These are phyloP conservation scores for Mucor velutinosus DNA, from an alignment of 371 early-diverging fungal genomes.

Conservation along the genomic window DNA sequence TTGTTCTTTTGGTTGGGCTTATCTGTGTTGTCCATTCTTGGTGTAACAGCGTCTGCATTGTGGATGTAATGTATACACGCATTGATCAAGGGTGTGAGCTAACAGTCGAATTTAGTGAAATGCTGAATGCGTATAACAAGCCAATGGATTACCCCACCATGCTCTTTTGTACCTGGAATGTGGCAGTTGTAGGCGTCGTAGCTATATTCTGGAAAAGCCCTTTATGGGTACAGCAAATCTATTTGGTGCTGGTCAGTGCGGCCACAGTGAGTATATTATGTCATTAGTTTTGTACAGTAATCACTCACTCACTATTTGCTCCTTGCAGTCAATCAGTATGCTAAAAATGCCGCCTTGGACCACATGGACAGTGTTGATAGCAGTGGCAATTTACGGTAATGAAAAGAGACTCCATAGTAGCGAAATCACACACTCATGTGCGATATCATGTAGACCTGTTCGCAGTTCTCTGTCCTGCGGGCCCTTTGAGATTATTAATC, in stretches of 20 bases:
- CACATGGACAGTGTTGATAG: conserved; percentile 29
- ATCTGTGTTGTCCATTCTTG: conserved; percentile 24
- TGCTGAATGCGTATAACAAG: conserved; percentile 18
- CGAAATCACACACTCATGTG: neutral
- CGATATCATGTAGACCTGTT: conserved; percentile 20
- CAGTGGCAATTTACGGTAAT: conserved; percentile 23
- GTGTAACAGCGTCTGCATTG: conserved; percentile 19
- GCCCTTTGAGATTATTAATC: conserved; percentile 19
- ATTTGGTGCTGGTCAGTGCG: conserved; percentile 23
- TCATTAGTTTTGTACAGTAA: neutral
- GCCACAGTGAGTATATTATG: conserved; percentile 11
- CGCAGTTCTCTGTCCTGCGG: conserved; percentile 24
- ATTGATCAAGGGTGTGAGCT: neutral
- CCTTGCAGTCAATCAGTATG: conserved; percentile 19
- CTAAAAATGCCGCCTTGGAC: conserved; percentile 29
- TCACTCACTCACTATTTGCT: neutral
- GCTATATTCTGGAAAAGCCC: conserved; percentile 30
- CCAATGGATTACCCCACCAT: conserved; percentile 27
- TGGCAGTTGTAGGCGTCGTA: conserved; percentile 20
- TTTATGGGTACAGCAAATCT: conserved; percentile 29
- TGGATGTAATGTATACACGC: conserved; percentile 17
- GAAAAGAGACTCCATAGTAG: neutral
- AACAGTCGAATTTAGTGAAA: conserved; percentile 8
- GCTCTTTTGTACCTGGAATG: conserved; percentile 20
- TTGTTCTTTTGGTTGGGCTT: conserved; percentile 29